A percentile compares a stretch with the other conserved stretches of the same genome.
Evolutionary conservation across 441 rosid genomes (phyloP).

Genomic region (Eruca vesicaria): DNA sequence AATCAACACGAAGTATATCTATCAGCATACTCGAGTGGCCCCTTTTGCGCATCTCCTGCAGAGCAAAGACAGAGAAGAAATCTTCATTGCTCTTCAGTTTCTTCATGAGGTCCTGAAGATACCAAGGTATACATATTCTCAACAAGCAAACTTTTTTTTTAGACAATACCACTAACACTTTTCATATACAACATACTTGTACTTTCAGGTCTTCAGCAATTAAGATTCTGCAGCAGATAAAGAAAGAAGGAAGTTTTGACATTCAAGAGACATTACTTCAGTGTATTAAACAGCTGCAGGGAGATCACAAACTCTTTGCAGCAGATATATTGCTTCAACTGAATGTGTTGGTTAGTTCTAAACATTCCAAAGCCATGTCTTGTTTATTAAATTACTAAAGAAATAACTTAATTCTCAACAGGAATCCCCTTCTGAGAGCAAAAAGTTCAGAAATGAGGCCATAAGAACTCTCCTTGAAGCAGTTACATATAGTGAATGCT

Average conservation of each 20-base stretch:
- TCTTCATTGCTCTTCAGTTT: constrained; percentile 60
- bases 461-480: constrained; percentile 54
- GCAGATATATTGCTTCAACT: constrained; percentile 80
- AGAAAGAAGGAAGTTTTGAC: constrained; percentile 55
- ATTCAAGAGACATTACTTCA: constrained; percentile 44
- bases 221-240: constrained; percentile 59
- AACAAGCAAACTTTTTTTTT: not conserved
- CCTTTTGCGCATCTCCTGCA: constrained; percentile 66
- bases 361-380: not conserved
- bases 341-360: constrained; percentile 53
- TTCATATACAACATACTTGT: not conserved
- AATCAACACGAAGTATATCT: constrained; percentile 59
- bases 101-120: constrained; percentile 75
- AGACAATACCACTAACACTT: not conserved
- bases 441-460: constrained; percentile 53
- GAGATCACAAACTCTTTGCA: constrained; percentile 65
- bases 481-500: constrained; percentile 49
- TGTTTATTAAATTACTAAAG: not conserved
- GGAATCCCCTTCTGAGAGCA: constrained; percentile 56
- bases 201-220: constrained; percentile 69
- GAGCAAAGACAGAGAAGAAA: constrained; percentile 55
- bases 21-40: constrained; percentile 55
- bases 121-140: constrained; percentile 53
- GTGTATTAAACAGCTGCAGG: constrained; percentile 47
- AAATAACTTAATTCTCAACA: constrained; percentile 28